Evolutionary conservation across 345 rosid genomes (phyloP), one percentile per base, ranked within the genome.

Genomic region (Geranium brycei): DNA sequence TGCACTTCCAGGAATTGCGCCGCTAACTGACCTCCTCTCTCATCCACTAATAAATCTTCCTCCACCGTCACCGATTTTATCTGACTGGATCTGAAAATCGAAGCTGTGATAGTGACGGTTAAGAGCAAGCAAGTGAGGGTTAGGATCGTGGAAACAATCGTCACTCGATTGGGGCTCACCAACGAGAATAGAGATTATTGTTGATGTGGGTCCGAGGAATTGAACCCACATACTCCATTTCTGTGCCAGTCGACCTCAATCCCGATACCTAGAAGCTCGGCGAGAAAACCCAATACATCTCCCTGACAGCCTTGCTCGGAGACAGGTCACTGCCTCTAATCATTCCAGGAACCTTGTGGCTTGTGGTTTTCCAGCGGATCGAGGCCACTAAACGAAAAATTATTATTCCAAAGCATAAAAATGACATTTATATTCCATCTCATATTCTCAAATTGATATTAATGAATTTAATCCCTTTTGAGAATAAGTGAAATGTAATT

Each of bases 191-290:
- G 53, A 84, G 4, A 68, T 89, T n/a, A 92, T 0, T 51, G 64
- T 64, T 74, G 77, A 7, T 69, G 18, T 60, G 91, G 91, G 72
- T 84, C 84, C 1, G 87, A 78, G 7, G 83, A 77, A 62, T 92
- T 81, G 76, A 79, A 92, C 40, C 95, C 98, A 60, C 96, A 92
- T 32, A 80, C 61, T 1, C 96, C 95, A 2, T 83, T 76, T 17
- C 68, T 57, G 35, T 75, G 64, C 31, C 62, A 61, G 59, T 85
- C 96, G 18, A 81, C 87, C n/a, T n/a, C n/a, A n/a, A n/a, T n/a
- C n/a, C n/a, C n/a, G n/a, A n/a, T n/a, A n/a, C n/a, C n/a, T n/a
- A 86, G 65, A 68, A 83, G 73, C 59, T 69, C 61, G 58, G 71
- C 79, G 0, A 89, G 81, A 69, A 57, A 82, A 5, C 73, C 87